phyloP scores from a whole-genome alignment of 805 yeast genomes.

The Grigorovia yakushimaensis region DNA sequence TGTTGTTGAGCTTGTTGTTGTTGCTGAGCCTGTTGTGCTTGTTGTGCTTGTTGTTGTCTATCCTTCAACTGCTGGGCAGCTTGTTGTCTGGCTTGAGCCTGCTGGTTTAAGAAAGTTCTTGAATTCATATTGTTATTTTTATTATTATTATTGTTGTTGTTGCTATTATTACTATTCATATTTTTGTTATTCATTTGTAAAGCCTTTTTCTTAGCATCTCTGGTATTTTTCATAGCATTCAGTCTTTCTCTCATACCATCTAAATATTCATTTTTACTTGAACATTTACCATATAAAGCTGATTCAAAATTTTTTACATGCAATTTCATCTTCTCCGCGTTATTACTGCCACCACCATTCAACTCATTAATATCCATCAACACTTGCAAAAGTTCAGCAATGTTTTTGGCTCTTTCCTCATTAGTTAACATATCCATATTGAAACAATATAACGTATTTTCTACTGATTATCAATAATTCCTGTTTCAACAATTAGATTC shows the following conservation, averaged over 20 bases:
- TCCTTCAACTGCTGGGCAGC: slow-evolving; percentile 37
- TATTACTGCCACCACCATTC: slow-evolving; percentile 29
- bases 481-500: too few relatives aligned
- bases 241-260: slow-evolving; percentile 39
- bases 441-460: too few relatives aligned
- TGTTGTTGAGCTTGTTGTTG: slow-evolving; percentile 25
- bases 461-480: too few relatives aligned
- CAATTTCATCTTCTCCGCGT: slow-evolving; percentile 36
- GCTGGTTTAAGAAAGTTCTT: slow-evolving; percentile 36
- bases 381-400: slow-evolving; percentile 26
- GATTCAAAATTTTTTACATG: slow-evolving; percentile 67
- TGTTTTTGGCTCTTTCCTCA: slow-evolving; percentile 28
- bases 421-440: slow-evolving; percentile 17
- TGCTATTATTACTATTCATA: slow-evolving; percentile 24
- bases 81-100: slow-evolving; percentile 43
- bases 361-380: slow-evolving; percentile 29
- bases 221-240: slow-evolving; percentile 32
- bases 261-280: slow-evolving; percentile 44
- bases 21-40: slow-evolving; percentile 20
- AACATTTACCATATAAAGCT: slow-evolving; percentile 49
- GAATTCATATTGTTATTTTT: slow-evolving; percentile 25
- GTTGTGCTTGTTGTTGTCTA: slow-evolving; percentile 20
- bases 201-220: slow-evolving; percentile 20
- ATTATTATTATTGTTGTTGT: slow-evolving; percentile 8
- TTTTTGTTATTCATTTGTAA: slow-evolving; percentile 1